phyloP scores from a whole-genome alignment of 73 alveolate genomes.

The Paramecium sonneborni region DNA sequence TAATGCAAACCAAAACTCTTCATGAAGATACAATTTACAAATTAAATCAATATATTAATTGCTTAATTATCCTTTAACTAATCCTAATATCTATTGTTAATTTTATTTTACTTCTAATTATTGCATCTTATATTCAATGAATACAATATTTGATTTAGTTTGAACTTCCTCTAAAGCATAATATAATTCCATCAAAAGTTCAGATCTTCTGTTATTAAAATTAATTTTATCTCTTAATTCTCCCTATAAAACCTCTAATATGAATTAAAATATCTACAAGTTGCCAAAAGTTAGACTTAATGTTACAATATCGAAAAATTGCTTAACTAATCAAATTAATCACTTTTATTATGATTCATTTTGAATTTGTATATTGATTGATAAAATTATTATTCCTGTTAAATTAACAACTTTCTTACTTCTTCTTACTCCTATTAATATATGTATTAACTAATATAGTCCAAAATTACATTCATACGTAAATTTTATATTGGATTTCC shows the following conservation, averaged over 20 bases:
- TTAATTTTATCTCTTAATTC: not conserved
- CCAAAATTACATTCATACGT: not conserved
- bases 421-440: not conserved
- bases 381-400: not conserved
- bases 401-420: not conserved
- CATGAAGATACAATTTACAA: not conserved
- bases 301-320: not conserved
- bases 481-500: not conserved
- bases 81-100: not conserved
- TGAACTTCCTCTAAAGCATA: not conserved
- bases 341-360: not conserved
- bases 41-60: not conserved
- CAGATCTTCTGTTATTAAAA: not conserved
- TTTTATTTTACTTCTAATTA: not conserved
- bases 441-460: not conserved
- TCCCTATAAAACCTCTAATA: not conserved
- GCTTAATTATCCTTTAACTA: not conserved
- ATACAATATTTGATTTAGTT: not conserved
- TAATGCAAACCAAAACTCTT: not conserved
- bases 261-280: not conserved
- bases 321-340: not conserved
- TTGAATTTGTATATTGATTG: not conserved
- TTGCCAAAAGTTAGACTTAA: not conserved
- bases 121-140: not conserved
- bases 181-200: not conserved